Evolutionary conservation across 768 basidiomycete species (phyloP).

Genomic region (Tylopilus vinaceipallidus): DNA sequence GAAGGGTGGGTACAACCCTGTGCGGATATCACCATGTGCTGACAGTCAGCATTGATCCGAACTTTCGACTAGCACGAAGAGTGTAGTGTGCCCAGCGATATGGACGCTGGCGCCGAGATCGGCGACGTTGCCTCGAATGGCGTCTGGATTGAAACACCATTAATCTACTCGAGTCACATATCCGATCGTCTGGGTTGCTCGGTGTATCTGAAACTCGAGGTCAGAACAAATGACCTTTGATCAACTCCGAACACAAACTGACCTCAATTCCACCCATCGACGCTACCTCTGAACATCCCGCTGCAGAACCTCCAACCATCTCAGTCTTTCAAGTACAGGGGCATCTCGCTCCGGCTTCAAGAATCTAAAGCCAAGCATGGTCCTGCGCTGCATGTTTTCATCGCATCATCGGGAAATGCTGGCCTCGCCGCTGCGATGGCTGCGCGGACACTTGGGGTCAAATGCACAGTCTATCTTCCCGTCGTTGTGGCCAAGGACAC

Average conservation of each 20-base stretch:
- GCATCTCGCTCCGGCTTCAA: constrained; percentile 61
- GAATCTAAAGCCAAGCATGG: constrained; percentile 51
- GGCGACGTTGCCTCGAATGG: constrained; percentile 6
- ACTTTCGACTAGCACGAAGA: too few species aligned
- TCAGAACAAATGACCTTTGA: constrained; percentile 28
- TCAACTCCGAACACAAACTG: not conserved
- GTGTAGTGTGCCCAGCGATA: too few species aligned
- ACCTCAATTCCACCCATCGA: not conserved
- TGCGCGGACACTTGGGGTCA: constrained; percentile 50
- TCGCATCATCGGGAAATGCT: constrained; percentile 82
- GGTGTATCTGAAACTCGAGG: constrained; percentile 75
- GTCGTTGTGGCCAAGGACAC: constrained; percentile 48
- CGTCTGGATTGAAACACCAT: constrained; percentile 64
- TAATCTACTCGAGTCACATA: constrained; percentile 57
- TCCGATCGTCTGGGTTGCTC: constrained; percentile 50
- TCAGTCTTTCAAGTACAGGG: constrained; percentile 76
- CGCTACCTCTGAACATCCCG: too few species aligned
- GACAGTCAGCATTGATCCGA: too few species aligned
- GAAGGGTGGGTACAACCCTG: too few species aligned
- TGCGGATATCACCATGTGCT: too few species aligned
- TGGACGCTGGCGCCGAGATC: not conserved
- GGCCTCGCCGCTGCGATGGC: constrained; percentile 69
- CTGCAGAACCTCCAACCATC: constrained; percentile 67
- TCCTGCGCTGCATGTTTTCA: constrained; percentile 54
- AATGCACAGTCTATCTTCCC: constrained; percentile 70